These are phyloP conservation scores for Amanita exitialis DNA, from an alignment of 768 basidiomycete species.

Conservation along the genomic window DNA sequence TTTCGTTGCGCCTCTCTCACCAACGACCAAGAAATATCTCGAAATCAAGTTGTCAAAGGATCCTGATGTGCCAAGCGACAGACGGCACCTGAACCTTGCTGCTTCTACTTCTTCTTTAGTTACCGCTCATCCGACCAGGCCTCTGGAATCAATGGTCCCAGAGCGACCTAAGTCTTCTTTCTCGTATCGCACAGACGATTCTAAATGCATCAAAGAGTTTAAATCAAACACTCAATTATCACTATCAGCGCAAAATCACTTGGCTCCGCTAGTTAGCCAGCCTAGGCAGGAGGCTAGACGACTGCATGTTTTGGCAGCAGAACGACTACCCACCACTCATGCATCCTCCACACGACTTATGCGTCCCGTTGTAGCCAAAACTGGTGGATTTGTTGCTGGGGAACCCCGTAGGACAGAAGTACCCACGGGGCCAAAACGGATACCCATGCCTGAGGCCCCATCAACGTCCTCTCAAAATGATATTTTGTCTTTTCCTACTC, in stretches of 20 bases:
- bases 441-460: slow-evolving; percentile 11
- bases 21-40: slow-evolving; percentile 69
- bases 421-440: slow-evolving; percentile 18
- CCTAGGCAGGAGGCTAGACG: not conserved
- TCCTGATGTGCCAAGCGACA: not conserved
- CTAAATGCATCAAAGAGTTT: not conserved
- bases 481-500: not conserved
- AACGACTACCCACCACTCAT: not conserved
- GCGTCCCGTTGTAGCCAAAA: not conserved
- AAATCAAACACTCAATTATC: not conserved
- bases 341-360: not conserved
- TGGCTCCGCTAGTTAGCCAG: not conserved
- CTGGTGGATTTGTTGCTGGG: not conserved
- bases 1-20: slow-evolving; percentile 65
- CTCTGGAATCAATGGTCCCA: not conserved
- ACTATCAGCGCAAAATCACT: not conserved
- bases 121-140: not conserved
- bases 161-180: slow-evolving; percentile 5
- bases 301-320: not conserved
- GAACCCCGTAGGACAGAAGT: slow-evolving; percentile 2
- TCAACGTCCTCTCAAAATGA: not conserved
- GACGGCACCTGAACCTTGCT: not conserved
- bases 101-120: slow-evolving; percentile 1
- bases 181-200: not conserved
- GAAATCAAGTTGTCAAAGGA: slow-evolving; percentile 25